Evolutionary conservation across 345 rosid species (phyloP).

Genomic region (Acer yangbiense): DNA sequence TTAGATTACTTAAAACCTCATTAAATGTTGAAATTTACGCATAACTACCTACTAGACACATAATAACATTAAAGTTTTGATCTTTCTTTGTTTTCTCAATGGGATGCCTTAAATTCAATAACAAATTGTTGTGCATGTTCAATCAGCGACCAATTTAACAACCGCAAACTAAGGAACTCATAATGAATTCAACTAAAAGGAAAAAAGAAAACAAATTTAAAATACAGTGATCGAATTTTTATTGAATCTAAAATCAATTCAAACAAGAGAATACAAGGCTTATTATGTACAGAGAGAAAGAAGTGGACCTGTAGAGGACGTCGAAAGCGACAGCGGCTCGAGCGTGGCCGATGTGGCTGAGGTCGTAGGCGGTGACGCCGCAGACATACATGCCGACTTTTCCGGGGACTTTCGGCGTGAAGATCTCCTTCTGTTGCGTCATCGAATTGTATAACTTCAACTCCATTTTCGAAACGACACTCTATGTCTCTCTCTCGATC

Average conservation of each 20-base stretch:
- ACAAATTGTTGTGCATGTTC: background rate
- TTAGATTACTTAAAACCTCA: background rate
- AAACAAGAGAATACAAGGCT: background rate
- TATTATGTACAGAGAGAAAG: background rate
- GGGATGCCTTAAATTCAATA: background rate
- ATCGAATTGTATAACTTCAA: slow-evolving; percentile 66
- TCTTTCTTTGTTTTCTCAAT: background rate
- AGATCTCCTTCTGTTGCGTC: slow-evolving; percentile 63
- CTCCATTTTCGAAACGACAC: slow-evolving; percentile 2
- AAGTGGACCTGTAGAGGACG: slow-evolving; percentile 66
- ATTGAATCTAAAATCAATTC: background rate
- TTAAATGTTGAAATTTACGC: background rate
- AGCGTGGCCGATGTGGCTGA: slow-evolving; percentile 91
- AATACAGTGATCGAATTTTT: background rate
- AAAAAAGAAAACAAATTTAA: background rate
- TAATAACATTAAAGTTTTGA: background rate
- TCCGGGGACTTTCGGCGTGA: slow-evolving; percentile 52
- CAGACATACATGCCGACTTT: slow-evolving; percentile 86
- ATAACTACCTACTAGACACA: background rate
- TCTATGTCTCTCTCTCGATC: background rate
- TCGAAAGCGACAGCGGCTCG: slow-evolving; percentile 89
- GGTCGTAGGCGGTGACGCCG: slow-evolving; percentile 84
- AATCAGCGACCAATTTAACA: background rate
- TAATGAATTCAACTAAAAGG: background rate
- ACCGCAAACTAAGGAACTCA: background rate